A percentile compares a stretch with the other conserved stretches of the same genome.
phyloP scores from a whole-genome alignment of 768 basidiomycete species.

The Termitomyces sp. region DNA sequence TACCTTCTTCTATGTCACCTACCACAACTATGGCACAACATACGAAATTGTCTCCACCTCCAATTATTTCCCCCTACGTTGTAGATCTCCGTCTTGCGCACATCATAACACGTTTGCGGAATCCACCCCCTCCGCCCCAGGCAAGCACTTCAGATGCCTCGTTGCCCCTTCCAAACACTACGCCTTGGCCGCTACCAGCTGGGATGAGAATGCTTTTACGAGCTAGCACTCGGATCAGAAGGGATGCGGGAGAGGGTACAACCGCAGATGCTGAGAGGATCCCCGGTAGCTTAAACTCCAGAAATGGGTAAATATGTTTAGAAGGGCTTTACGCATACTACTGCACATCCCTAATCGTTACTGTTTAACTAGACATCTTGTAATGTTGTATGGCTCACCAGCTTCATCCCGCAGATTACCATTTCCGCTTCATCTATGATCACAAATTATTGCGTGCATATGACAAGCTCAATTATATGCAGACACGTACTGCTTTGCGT shows the following conservation, averaged over 20 bases:
- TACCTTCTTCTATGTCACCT: slow-evolving; percentile 15
- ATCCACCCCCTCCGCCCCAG: slow-evolving; percentile 37
- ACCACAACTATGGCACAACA: slow-evolving; percentile 15
- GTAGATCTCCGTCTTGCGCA: slow-evolving; percentile 56
- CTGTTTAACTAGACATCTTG: neutral
- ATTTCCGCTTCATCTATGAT: slow-evolving; percentile 27
- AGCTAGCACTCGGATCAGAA: slow-evolving; percentile 37
- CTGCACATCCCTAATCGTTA: neutral
- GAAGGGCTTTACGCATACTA: neutral
- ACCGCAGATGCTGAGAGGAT: slow-evolving; percentile 21
- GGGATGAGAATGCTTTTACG: slow-evolving; percentile 48
- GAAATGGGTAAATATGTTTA: slow-evolving; percentile 13
- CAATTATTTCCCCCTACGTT: slow-evolving; percentile 37
- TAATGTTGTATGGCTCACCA: neutral
- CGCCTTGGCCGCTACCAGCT: slow-evolving; percentile 44
- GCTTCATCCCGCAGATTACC: slow-evolving; percentile 15
- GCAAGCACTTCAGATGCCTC: slow-evolving; percentile 23
- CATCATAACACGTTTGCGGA: slow-evolving; percentile 51
- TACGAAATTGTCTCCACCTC: slow-evolving; percentile 19
- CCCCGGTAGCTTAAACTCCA: slow-evolving; percentile 32
- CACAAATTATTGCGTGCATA: neutral
- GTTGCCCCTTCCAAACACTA: slow-evolving; percentile 58
- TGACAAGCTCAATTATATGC: neutral
- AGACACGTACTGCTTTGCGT: slow-evolving; percentile 57
- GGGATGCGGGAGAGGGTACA: slow-evolving; percentile 20